Conservation (phyloP, 306 rosid genomes). For the Rubus parviflorus region DNA sequence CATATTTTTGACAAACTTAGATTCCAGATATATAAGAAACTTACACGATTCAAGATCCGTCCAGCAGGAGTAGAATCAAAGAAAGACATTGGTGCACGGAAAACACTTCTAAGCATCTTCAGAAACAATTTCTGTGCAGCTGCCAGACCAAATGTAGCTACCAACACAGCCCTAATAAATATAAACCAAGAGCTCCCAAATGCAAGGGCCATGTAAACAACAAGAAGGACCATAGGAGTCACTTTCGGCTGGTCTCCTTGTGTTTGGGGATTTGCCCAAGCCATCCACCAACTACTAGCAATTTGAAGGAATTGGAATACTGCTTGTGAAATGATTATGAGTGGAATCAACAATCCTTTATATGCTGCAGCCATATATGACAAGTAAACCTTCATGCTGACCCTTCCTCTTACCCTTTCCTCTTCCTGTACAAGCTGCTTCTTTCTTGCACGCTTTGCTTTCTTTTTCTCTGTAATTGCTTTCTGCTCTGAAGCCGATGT, state of each 20-base stretch:
- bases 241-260: slow-evolving; percentile 87
- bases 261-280: slow-evolving; percentile 99
- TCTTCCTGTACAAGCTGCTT: slow-evolving; percentile 99
- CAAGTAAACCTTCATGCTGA: slow-evolving; percentile 94
- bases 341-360: slow-evolving; percentile 85
- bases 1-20: background rate
- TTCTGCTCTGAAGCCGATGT: slow-evolving; percentile 66
- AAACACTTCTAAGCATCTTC: slow-evolving; percentile 85
- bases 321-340: slow-evolving; percentile 78
- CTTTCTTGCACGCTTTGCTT: slow-evolving; percentile 76
- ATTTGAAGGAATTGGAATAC: slow-evolving; percentile 98
- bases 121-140: slow-evolving; percentile 83
- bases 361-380: slow-evolving; percentile 99
- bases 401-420: slow-evolving; percentile 99
- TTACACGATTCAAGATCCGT: slow-evolving; percentile 90
- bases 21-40: slow-evolving; percentile 24
- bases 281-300: slow-evolving; percentile 99
- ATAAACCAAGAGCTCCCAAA: slow-evolving; percentile 91
- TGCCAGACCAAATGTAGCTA: slow-evolving; percentile 91
- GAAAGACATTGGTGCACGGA: slow-evolving; percentile 91
- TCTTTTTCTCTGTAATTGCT: slow-evolving; percentile 86
- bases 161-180: slow-evolving; percentile 79
- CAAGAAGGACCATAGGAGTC: slow-evolving; percentile 73
- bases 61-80: slow-evolving; percentile 97
- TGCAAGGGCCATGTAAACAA: slow-evolving; percentile 94